A percentile compares a stretch with the other conserved stretches of the same genome.
phyloP scores from a whole-genome alignment of 169 alveolate genomes.

The Plasmodium knowlesi region DNA sequence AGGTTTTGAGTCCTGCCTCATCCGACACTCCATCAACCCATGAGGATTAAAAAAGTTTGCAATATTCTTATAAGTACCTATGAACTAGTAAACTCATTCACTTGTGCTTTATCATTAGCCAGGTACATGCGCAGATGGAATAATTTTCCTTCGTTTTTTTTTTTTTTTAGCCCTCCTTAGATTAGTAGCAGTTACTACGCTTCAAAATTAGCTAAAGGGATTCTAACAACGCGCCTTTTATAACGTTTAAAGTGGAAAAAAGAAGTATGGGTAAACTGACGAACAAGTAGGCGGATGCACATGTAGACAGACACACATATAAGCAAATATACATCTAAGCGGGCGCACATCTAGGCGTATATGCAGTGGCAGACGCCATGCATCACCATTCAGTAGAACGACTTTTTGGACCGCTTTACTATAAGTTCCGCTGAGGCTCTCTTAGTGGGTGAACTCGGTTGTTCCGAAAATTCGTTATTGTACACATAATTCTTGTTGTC shows the following conservation, averaged over 20 bases:
- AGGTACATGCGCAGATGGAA: background rate
- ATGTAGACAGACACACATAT: background rate
- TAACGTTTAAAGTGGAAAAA: background rate
- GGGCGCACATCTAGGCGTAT: background rate
- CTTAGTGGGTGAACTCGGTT: background rate
- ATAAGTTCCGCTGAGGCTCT: constrained; percentile 46
- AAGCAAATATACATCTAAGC: background rate
- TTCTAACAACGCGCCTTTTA: background rate
- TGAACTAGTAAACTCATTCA: background rate
- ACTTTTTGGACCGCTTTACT: constrained; percentile 12
- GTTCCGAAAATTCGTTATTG: constrained; percentile 9
- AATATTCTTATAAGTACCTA: background rate
- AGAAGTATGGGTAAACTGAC: background rate
- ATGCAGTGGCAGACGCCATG: background rate
- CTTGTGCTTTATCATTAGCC: background rate
- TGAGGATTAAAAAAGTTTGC: background rate
- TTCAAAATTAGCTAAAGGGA: background rate
- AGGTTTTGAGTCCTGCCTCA: background rate
- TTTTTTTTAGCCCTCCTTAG: background rate
- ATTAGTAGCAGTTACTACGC: background rate
- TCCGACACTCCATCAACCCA: background rate
- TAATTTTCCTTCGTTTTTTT: background rate
- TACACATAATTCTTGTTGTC: constrained; percentile 53
- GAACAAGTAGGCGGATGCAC: background rate
- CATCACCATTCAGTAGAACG: constrained; percentile 11